Percentiles rank a stretch among this genome's conserved stretches.
Conservation (phyloP, 2,329 filamentous ascomycete species). For the Diaporthe vexans region DNA sequence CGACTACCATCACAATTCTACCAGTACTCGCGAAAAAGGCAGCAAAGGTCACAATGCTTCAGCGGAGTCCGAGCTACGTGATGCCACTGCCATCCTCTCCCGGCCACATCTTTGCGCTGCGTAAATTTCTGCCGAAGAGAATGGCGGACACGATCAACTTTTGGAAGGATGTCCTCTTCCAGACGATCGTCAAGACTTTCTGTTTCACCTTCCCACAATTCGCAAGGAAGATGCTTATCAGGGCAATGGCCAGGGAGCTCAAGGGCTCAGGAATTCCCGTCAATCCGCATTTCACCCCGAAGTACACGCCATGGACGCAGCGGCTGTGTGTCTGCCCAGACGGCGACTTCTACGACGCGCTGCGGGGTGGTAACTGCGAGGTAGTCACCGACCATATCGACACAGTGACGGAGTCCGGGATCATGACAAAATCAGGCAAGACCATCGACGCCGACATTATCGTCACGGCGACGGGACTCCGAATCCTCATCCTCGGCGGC, state of each 20-base stretch:
- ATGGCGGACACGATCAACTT: conserved; percentile 63
- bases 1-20: conserved; percentile 83
- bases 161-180: conserved; percentile 61
- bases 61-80: conserved; percentile 82
- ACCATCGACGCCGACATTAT: conserved; percentile 75
- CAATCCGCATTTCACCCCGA: conserved; percentile 75
- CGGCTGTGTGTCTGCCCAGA: conserved; percentile 77
- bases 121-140: conserved; percentile 60
- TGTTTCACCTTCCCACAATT: conserved; percentile 66
- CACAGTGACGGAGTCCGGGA: conserved; percentile 61
- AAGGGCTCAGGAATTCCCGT: conserved; percentile 64
- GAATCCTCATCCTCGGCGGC: conserved; percentile 69
- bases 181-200: conserved; percentile 63
- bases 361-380: conserved; percentile 59
- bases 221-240: conserved; percentile 62
- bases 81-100: conserved; percentile 59
- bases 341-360: conserved; percentile 68
- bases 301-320: conserved; percentile 79
- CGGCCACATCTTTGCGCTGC: conserved; percentile 55
- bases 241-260: conserved; percentile 62
- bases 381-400: conserved; percentile 68
- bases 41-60: conserved; percentile 80
- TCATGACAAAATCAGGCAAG: conserved; percentile 62
- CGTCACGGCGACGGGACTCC: conserved; percentile 77
- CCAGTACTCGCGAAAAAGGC: conserved; percentile 77